Evolutionary conservation across 2,329 filamentous ascomycete species (phyloP), one percentile per base, ranked within the genome.

Genomic region (Sporothrix pseudoabietina): DNA sequence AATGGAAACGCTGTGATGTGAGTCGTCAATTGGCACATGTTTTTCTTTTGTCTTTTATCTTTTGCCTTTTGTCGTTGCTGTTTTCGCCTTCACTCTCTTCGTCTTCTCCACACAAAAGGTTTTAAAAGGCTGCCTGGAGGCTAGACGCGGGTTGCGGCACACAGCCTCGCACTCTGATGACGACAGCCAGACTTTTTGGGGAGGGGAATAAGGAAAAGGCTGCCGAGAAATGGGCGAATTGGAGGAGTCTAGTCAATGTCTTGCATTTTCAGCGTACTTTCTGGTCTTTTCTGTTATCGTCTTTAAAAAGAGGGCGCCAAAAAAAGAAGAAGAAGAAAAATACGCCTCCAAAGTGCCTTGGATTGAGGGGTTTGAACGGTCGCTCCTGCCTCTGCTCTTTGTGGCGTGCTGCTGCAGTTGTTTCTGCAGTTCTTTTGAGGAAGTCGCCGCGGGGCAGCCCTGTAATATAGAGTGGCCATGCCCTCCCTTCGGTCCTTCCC

Each of bases 111-210:
- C 52, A 22, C 8, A 22, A 55, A 26, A 55, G 3, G 9, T 47
- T 10, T 10, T 72, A 54, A 66, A 72, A 72, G 39, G 59, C 71
- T 72, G 71, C 71, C 71, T 72, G 22, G 70, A 71, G 49, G 30
- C 30, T 65, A 44, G 35, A 65, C 59, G 35, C 32, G 6, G 30
- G 30, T 16, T 22, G 65, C 47, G 59, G 41, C 59, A 44, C 59
- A 65, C 30, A 74, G 63, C 71, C 69, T 73, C 71, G 71, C 61
- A 65, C 52, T 30, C 30, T 65, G 63, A 72, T 75, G 74, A 75
- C 74, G 74, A 75, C 71, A 75, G 4, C 72, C 72, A 30, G 61
- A n/a, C n/a, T 1, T 1, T 30, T 52, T 35, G 10, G 32, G 57
- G 57, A 14, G 57, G 57, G 14, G 14, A 49, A 44, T 12, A 9